Conservation (phyloP, 2,329 filamentous ascomycete genomes). For the Didymella lethalis region DNA sequence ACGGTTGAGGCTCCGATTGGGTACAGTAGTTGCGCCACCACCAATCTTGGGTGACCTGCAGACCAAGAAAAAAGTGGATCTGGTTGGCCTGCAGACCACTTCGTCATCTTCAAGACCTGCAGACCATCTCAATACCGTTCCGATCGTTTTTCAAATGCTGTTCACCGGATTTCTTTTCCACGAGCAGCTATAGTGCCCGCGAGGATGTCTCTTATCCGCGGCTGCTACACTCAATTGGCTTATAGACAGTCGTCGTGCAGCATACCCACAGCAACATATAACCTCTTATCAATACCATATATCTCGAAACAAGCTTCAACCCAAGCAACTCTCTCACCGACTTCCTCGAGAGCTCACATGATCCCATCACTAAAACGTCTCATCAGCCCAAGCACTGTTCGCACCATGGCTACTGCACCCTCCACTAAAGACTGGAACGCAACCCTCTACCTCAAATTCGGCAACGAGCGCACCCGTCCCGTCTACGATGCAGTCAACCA, state of each 20-base stretch:
- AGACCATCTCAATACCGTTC: background rate
- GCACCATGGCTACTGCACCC: slow-evolving; percentile 6
- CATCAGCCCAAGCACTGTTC: slow-evolving; percentile 4
- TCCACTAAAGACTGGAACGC: slow-evolving; percentile 61
- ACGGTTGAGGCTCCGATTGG: slow-evolving; percentile 6
- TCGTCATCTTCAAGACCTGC: slow-evolving; percentile 8
- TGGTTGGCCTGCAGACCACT: slow-evolving; percentile 11
- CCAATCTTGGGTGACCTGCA: slow-evolving; percentile 13
- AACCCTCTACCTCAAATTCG: slow-evolving; percentile 65
- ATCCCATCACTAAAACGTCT: background rate
- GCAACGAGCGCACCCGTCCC: slow-evolving; percentile 61
- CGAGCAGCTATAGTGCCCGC: background rate
- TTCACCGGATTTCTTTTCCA: slow-evolving; percentile 1
- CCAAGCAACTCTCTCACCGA: background rate
- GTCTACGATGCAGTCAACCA: slow-evolving; percentile 62
- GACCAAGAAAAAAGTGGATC: slow-evolving; percentile 1
- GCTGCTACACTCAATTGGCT: slow-evolving; percentile 6
- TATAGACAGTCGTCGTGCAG: background rate
- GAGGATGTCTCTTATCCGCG: slow-evolving; percentile 2
- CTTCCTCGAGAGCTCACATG: background rate
- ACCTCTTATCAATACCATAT: background rate
- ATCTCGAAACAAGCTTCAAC: background rate
- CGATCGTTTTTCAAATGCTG: background rate
- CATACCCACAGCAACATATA: background rate
- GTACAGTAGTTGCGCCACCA: background rate